phyloP scores from a whole-genome alignment of 495 filamentous ascomycete genomes.

The Pyrenopolyporus hunteri region DNA sequence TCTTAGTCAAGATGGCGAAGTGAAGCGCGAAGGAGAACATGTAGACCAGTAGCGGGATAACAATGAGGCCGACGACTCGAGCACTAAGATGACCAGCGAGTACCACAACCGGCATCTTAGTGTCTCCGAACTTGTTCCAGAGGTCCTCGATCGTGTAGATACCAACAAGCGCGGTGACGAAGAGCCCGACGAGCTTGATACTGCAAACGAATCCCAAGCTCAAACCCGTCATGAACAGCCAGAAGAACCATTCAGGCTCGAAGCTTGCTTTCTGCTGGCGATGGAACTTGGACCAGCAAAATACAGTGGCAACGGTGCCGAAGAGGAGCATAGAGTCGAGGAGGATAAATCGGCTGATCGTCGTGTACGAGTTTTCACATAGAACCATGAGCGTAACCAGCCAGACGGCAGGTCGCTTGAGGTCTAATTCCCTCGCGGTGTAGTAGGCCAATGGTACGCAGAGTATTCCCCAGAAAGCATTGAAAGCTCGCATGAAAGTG shows the following conservation, averaged over 20 bases:
- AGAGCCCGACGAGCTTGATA: conserved; percentile 97
- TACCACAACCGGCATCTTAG: conserved; percentile 84
- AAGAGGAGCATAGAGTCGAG: conserved; percentile 98
- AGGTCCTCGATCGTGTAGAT: conserved; percentile 96
- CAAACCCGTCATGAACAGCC: conserved; percentile 88
- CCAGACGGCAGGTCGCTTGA: conserved; percentile 87
- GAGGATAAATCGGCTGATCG: conserved; percentile 96
- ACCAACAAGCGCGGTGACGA: conserved; percentile 91
- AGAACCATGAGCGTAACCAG: conserved; percentile 95
- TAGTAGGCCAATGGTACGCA: conserved; percentile 95
- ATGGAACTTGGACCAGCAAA: conserved; percentile 97
- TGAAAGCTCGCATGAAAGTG: conserved; percentile 98
- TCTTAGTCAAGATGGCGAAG: conserved; percentile 91
- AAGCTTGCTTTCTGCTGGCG: conserved; percentile 82
- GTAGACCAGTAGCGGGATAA: conserved; percentile 86
- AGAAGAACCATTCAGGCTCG: conserved; percentile 85
- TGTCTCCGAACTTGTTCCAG: conserved; percentile 97
- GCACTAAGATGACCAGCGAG: conserved; percentile 79
- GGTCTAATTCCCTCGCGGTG: conserved; percentile 87
- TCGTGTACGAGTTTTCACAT: conserved; percentile 98
- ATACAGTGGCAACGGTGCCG: conserved; percentile 94
- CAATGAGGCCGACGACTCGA: conserved; percentile 84
- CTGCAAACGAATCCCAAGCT: conserved; percentile 98
- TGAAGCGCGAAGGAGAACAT: conserved; percentile 94
- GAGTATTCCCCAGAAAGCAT: conserved; percentile 88